Evolutionary conservation across 2,329 filamentous ascomycete species (phyloP), one percentile per base, ranked within the genome.

Genomic region (Fusarium tanahbumbuense): DNA sequence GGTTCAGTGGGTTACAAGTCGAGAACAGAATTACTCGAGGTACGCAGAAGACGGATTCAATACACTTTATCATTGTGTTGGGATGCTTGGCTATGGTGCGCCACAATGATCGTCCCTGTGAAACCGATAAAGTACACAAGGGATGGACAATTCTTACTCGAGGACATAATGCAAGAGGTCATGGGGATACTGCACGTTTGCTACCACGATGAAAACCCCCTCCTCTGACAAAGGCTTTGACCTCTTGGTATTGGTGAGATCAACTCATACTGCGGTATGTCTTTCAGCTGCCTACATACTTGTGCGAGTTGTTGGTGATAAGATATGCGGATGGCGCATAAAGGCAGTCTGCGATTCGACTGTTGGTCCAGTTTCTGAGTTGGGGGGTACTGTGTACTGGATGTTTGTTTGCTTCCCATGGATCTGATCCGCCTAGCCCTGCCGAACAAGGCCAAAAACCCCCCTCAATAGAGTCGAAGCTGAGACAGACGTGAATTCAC

Each of bases 241-340:
- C 27, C 40, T 47, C 23, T 30, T 49, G 9, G 41, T 22, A 53
- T 53, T 64, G 50, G 56, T 40, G 57, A 58, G 64, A 44, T 46
- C 27, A 32, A 30, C 48, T 50, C 54, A 45, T 40, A 55, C 32
- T 65, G 47, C 53, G 53, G 48, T 58, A 70, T 68, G 25, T 27
- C 59, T 53, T 25, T 60, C 37, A 56, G 56, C 56, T 60, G 23
- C 49, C 40, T 70, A 58, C 60, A 68, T 70, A 61, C 37, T 61
- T 50, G 66, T 55, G 57, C 45, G 45, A 55, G 61, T 40, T 63
- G 60, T 74, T 75, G 73, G 73, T 72, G 64, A 75, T 68, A 50
- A 61, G 55, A 60, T 65, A 55, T 62, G 68, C 60, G 57, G 60
- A 53, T 65, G 64, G 70, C 59, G 63, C 65, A 57, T 69, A 52